Base-by-base conservation (phyloP, 2,329 filamentous ascomycete genomes). In the Blastomyces emzantsi region DNA sequence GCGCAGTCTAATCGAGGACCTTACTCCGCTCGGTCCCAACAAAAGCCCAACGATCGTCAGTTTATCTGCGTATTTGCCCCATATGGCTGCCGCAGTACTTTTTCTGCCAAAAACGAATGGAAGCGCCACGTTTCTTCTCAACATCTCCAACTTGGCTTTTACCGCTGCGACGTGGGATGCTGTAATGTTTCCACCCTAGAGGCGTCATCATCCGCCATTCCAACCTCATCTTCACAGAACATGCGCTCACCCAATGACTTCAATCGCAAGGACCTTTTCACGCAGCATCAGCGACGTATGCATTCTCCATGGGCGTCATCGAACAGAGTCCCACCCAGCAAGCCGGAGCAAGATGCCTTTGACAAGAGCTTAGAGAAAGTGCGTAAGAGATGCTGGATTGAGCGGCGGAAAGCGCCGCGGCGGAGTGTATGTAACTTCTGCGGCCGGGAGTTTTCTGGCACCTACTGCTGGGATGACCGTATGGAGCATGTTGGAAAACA, bases 231-330 rank as follows among this genome's bases (percentile, higher is more conserved):
- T 39, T 39, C 54, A 17, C 54, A 57, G 19, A 33, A 72, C 0
- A 41, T 58, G 3, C 69, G 70, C 13, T 75, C 81, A 6, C 78
- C 78, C 49, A 86, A 88, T 69, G 87, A 85, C 74, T 96, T 96
- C 80, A 95, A 95, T 76, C 88, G 92, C 70, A 96, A 95, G 73
- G 92, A 97, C 71, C 84, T 97, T 11, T 96, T 92, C 77, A 90
- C 88, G 0, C 91, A 96, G 71, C 93, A 97, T 72, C 82, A 93
- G 1, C 84, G 90, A 6, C 88, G 93, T 57, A 95, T 95, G 90
- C 92, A 97, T 72, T 80, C 83, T 0, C 82, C 84, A 0, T 74
- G 81, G 86, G 66, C 74, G 70, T 75, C 82, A 11, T 9, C 63
- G 60, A 13, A 67, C 66, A 7, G 62, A 66, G 4, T 62, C 61